Evolutionary conservation across 306 rosid species (phyloP), one percentile per base, ranked within the genome.

Genomic region (Begonia loranthoides): DNA sequence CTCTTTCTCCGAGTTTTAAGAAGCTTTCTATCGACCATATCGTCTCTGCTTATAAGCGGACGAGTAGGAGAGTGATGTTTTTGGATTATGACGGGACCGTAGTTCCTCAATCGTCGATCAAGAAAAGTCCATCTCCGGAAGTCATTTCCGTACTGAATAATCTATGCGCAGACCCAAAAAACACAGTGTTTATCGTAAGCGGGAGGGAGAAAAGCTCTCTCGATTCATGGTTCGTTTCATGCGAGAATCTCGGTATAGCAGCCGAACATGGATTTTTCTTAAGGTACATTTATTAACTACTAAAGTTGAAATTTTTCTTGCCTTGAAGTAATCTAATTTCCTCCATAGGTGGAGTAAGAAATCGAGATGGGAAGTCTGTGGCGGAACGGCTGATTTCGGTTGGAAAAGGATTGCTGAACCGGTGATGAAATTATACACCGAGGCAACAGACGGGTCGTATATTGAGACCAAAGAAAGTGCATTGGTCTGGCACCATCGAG

Each of bases 31-130:
- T 62, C 24, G 76, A 73, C 21, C 79, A 65, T 48, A 71, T 81
- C 61, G 73, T 74, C 67, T 57, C 95, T 47, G 78, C 86, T 9
- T 84, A 84, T 58, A 69, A 73, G 62, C 75, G 82, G 63, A 72
- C 93, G 9, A 63, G 21, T 36, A 69, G 73, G 65, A 71, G 95
- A 60, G 95, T 87, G 41, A 84, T 88, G 41, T 84, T 88, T 74
- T 65, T 88, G 80, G 97, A 84, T 61, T 88, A 81, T 55, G 97
- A 88, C 49, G 97, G 97, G 21, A 88, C 97, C 22, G 54, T 88
- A 38, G 80, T 88, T 46, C 74, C 95, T 13, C 67, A 81, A 41
- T n/a, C 60, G 73, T 84, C 87, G 34, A 70, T 77, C 57, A 67
- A 56, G 50, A 71, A 77, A 66, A 41, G 67, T 51, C 97, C 95